Evolutionary conservation across 345 rosid species (phyloP), one percentile per base, ranked within the genome.

Genomic region (Eutrema yunnanense): DNA sequence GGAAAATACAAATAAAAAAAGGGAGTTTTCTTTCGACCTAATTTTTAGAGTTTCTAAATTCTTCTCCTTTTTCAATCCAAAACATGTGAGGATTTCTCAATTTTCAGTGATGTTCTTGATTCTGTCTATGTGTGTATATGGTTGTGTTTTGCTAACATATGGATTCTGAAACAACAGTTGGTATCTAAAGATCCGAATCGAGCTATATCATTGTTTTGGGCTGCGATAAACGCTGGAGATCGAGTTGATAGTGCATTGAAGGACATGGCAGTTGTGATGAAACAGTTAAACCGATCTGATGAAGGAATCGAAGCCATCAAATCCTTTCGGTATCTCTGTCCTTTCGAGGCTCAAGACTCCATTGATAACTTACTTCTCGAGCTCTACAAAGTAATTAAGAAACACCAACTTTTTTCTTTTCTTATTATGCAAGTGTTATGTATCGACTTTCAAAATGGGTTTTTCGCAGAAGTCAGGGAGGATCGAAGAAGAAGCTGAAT

Each of bases 181-280:
- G 70, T 86, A 59, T 81, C 75, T 16, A 90, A 86, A 81, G 91
- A 87, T 62, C 96, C 91, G 30, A 52, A 76, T 67, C 73, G 74
- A 74, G 89, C 89, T 2, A 75, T 87, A 80, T 81, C 93, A 10
- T 63, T 90, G 77, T 87, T 87, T 71, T 88, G 96, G 93, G 88
- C 93, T 51, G 96, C 91, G 30, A 90, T 88, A 53, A 90, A 90
- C 79, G 79, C 83, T 19, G 91, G 93, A 57, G 93, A 88, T 79
- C 73, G 90, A 12, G 86, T 90, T 46, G 96, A 88, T 43, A 86
- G 94, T 74, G 87, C 92, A 7, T 66, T 88, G 79, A 86, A 90
- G 66, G 92, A 88, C 80, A 90, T 88, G 96, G 94, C 92, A 1
- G 87, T 84, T 41, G 92, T 86, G 46, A 84, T 90, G 92, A 88